These are phyloP conservation scores for Amanita fuliginea DNA, from an alignment of 768 basidiomycete genomes.

Conservation along the genomic window DNA sequence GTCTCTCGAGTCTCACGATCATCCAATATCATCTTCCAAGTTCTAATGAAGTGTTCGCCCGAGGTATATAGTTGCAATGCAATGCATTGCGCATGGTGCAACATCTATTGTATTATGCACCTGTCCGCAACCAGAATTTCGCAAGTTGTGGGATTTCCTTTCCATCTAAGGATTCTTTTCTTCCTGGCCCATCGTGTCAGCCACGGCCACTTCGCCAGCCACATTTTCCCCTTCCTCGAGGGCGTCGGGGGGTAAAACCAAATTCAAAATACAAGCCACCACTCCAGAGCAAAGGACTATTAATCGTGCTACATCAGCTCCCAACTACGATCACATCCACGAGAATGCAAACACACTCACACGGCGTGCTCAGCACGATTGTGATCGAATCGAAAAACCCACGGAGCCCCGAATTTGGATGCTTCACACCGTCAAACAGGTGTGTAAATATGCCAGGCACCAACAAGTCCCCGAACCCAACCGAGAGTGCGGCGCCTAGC, in stretches of 20 bases:
- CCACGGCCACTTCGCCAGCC: background rate
- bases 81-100: no score
- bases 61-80: no score
- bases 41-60: no score
- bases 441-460: constrained; percentile 54
- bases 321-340: constrained; percentile 6
- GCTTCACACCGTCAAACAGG: constrained; percentile 52
- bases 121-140: no score
- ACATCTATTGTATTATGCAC: no score
- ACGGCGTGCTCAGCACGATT: constrained; percentile 73
- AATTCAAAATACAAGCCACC: background rate
- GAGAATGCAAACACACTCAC: constrained; percentile 29
- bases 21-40: no score
- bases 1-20: no score
- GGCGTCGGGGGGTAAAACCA: background rate
- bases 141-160: no score
- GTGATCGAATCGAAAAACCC: constrained; percentile 72
- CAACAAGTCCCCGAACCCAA: constrained; percentile 65
- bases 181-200: background rate
- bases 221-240: background rate
- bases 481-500: constrained; percentile 54
- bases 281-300: constrained; percentile 43
- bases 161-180: background rate
- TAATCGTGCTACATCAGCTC: background rate
- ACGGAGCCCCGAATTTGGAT: constrained; percentile 41